Percentiles rank a stretch among this genome's conserved stretches.
These are phyloP conservation scores for Breynia disticha DNA, from an alignment of 441 rosid genomes.

Conservation along the genomic window DNA sequence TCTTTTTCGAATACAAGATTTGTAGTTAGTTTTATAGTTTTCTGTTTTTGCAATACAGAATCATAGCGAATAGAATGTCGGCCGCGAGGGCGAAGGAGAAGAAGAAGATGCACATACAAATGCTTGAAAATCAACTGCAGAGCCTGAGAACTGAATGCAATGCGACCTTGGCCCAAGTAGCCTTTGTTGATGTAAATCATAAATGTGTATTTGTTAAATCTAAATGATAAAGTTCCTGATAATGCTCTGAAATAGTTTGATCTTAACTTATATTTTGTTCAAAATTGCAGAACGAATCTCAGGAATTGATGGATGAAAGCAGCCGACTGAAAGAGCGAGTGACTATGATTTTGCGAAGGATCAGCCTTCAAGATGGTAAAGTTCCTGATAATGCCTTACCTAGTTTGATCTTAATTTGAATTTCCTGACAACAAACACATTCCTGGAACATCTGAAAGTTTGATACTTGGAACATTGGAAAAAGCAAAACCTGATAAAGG, in stretches of 20 bases:
- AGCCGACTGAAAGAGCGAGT: constrained; percentile 3
- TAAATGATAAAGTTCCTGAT: no score
- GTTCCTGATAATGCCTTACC: no score
- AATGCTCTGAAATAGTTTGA: background rate
- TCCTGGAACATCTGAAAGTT: no score
- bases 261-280: no score
- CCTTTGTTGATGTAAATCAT: constrained; percentile 11
- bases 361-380: constrained; percentile 18
- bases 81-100: constrained; percentile 25
- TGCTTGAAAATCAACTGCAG: constrained; percentile 12
- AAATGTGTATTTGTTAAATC: no score
- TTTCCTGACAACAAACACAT: no score
- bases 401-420: no score
- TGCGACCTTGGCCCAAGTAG: background rate
- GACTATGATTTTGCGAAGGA: background rate
- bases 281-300: constrained; percentile 18
- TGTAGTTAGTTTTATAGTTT: background rate
- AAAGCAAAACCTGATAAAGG: no score
- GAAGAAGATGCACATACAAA: constrained; percentile 14
- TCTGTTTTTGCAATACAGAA: constrained; percentile 9
- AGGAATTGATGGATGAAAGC: constrained; percentile 13
- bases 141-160: constrained; percentile 3
- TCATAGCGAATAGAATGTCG: constrained; percentile 16
- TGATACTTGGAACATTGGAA: no score
- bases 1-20: background rate